Evolutionary conservation across 345 rosid species (phyloP).

Genomic region (Draba incana): DNA sequence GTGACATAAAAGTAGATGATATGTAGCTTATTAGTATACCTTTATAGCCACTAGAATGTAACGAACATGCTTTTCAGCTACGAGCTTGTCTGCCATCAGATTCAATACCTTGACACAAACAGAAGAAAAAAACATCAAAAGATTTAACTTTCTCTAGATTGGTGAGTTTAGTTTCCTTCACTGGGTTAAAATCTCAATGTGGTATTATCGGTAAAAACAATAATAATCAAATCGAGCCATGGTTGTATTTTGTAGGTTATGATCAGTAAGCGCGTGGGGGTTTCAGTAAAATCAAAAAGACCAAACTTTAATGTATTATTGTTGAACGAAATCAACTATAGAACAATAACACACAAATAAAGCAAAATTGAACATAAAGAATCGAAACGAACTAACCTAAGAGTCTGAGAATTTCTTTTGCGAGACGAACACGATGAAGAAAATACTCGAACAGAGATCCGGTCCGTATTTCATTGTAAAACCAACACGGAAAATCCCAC

Average conservation of each 20-base stretch:
- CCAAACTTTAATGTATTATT: not conserved
- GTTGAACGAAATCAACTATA: not conserved
- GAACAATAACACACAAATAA: not conserved
- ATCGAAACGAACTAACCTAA: not conserved
- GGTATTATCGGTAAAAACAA: not conserved
- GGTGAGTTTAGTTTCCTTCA: too few species aligned
- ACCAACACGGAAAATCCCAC: not conserved
- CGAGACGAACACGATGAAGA: too few species aligned
- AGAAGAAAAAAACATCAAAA: not conserved
- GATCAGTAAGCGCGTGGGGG: not conserved
- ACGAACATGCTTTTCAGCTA: slow-evolving; percentile 61
- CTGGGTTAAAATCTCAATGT: not conserved
- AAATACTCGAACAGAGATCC: too few species aligned
- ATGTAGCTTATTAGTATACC: slow-evolving; percentile 52
- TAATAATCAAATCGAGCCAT: not conserved
- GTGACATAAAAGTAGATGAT: slow-evolving; percentile 32
- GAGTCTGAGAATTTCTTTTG: not conserved
- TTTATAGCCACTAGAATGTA: slow-evolving; percentile 70
- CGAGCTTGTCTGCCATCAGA: slow-evolving; percentile 65
- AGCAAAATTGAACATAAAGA: not conserved
- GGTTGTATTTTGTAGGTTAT: not conserved
- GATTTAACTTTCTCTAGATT: not conserved
- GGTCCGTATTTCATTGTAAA: too few species aligned
- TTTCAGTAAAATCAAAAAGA: not conserved
- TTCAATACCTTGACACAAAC: slow-evolving; percentile 16